Conservation (phyloP, 495 filamentous ascomycete genomes). For the Penicillium arizonense region DNA sequence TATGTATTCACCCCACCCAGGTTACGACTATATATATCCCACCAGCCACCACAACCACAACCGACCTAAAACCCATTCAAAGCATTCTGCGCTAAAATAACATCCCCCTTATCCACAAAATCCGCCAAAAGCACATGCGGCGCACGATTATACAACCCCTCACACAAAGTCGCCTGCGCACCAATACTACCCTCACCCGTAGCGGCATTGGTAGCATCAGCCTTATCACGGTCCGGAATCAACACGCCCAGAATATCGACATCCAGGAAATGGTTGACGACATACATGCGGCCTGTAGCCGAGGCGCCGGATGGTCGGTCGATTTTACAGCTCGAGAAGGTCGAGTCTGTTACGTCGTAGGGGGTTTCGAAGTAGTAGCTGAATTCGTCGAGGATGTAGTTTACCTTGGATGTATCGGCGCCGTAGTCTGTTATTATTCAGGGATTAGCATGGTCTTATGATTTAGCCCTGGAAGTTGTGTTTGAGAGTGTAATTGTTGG, state of each 20-base stretch:
- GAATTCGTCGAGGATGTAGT: conserved; percentile 71
- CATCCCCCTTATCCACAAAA: conserved; percentile 63
- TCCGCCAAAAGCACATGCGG: conserved; percentile 66
- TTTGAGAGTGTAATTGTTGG: too few species aligned
- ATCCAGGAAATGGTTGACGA: conserved; percentile 50
- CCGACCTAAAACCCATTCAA: conserved; percentile 53
- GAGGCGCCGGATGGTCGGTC: conserved; percentile 55
- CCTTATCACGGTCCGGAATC: conserved; percentile 54
- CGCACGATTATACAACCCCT: conserved; percentile 48
- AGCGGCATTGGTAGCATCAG: conserved; percentile 55
- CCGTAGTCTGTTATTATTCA: conserved; percentile 40
- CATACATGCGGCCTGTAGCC: conserved; percentile 52
- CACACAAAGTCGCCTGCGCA: conserved; percentile 52
- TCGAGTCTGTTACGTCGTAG: conserved; percentile 55
- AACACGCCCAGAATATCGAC: conserved; percentile 43
- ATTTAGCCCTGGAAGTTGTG: neutral
- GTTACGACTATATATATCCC: neutral
- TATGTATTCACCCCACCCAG: too few species aligned
- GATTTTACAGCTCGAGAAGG: conserved; percentile 55
- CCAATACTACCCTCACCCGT: conserved; percentile 56
- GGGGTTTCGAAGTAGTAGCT: conserved; percentile 69
- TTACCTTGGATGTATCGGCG: conserved; percentile 41
- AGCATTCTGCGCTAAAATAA: conserved; percentile 53
- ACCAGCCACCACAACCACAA: neutral
- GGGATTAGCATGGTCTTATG: neutral